Conservation (phyloP, 805 yeast genomes). For the Debaryomyces prosopidis region DNA sequence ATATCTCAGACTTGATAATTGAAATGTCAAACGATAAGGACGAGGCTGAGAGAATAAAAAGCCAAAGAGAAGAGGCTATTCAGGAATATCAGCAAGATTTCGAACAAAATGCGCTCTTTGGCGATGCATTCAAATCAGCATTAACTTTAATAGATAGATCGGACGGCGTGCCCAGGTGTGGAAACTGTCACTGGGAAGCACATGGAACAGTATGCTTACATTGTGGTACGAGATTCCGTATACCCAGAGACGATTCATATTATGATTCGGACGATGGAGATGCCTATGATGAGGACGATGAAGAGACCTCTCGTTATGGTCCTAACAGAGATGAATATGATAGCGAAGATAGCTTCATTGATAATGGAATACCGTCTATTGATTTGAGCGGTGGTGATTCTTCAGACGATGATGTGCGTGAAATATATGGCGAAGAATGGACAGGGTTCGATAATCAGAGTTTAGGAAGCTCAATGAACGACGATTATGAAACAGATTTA, state of each 20-base stretch:
- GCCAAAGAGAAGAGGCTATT: constrained; percentile 25
- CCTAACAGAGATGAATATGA: constrained; percentile 23
- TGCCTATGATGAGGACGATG: constrained; percentile 33
- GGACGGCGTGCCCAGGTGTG: constrained; percentile 75
- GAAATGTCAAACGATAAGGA: constrained; percentile 27
- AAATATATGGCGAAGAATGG: constrained; percentile 3
- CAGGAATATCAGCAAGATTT: constrained; percentile 43
- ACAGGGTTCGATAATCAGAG: background rate
- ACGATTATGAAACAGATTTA: constrained; percentile 16
- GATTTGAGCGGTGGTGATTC: constrained; percentile 5
- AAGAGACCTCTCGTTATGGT: constrained; percentile 19
- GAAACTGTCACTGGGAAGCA: constrained; percentile 80
- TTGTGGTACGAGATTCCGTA: constrained; percentile 57
- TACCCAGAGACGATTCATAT: constrained; percentile 29
- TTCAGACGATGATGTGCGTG: constrained; percentile 8
- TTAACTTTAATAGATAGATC: constrained; percentile 51
- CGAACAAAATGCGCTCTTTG: constrained; percentile 42
- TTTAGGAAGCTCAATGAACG: background rate
- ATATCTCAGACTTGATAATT: constrained; percentile 38
- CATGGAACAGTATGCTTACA: constrained; percentile 66
- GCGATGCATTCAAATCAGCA: constrained; percentile 50
- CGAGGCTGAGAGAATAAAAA: constrained; percentile 20
- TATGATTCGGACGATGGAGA: constrained; percentile 41
- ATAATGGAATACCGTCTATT: constrained; percentile 16
- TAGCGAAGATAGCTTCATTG: constrained; percentile 34